These are phyloP conservation scores for Phlebiopsis gigantea DNA, from an alignment of 768 basidiomycete genomes.

Conservation along the genomic window DNA sequence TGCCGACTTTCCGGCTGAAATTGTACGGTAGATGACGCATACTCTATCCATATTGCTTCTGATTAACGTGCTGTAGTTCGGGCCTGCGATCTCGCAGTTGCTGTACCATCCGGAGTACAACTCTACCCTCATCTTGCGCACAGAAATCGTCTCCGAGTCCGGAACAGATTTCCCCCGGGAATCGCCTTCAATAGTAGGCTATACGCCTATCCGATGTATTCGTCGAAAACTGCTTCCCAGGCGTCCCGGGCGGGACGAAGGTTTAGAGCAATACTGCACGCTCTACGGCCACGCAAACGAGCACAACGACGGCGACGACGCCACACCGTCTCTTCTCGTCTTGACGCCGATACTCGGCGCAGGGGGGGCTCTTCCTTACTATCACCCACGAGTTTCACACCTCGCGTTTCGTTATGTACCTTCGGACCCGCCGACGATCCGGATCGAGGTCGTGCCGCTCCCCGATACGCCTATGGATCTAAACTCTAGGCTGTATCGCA, in stretches of 20 bases:
- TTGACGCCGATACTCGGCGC: conserved; percentile 51
- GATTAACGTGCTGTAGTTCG: conserved; percentile 51
- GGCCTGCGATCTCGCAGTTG: conserved; percentile 62
- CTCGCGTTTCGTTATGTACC: conserved; percentile 75
- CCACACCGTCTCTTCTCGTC: conserved; percentile 36
- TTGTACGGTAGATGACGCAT: conserved; percentile 19
- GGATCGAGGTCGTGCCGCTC: conserved; percentile 56
- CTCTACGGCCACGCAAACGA: conserved; percentile 46
- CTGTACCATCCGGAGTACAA: conserved; percentile 91
- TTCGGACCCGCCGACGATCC: conserved; percentile 29
- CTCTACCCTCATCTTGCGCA: conserved; percentile 83
- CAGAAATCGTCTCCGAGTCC: conserved; percentile 54
- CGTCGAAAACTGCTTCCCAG: conserved; percentile 71
- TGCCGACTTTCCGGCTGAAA: conserved; percentile 27
- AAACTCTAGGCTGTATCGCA: conserved; percentile 70
- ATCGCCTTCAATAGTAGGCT: conserved; percentile 35
- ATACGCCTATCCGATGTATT: conserved; percentile 44
- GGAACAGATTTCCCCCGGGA: conserved; percentile 21
- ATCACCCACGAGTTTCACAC: conserved; percentile 78
- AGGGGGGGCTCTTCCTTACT: conserved; percentile 67
- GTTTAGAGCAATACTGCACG: conserved; percentile 74
- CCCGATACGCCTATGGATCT: conserved; percentile 39
- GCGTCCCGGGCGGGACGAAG: conserved; percentile 67
- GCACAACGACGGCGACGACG: background rate
- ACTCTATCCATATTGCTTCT: background rate